Evolutionary conservation across 371 early-diverging fungal species (phyloP).

Genomic region (Neoconidiobolus thromboides): DNA sequence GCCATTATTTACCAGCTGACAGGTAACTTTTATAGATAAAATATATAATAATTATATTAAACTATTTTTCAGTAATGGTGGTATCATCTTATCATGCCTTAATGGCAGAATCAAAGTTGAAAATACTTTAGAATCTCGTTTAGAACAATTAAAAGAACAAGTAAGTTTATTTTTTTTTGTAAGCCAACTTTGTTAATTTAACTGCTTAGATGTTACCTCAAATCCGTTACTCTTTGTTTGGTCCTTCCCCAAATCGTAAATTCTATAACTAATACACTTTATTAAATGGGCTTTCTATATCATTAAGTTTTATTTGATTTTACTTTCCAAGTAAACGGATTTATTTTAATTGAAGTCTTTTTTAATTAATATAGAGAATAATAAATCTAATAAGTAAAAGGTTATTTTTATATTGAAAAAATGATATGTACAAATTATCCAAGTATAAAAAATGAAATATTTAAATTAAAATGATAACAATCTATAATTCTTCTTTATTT

Average conservation of each 20-base stretch:
- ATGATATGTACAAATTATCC: too few relatives aligned
- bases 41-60: background rate
- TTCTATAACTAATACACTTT: conserved; percentile 53
- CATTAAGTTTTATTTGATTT: too few relatives aligned
- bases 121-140: conserved; percentile 79
- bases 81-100: conserved; percentile 57
- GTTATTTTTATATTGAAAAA: too few relatives aligned
- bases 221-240: conserved; percentile 68
- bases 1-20: conserved; percentile 22
- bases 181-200: background rate
- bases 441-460: too few relatives aligned
- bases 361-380: too few relatives aligned
- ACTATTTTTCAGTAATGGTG: conserved; percentile 49
- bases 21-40: conserved; percentile 12
- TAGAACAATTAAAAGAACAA: conserved; percentile 54
- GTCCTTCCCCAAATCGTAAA: conserved; percentile 64
- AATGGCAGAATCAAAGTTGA: conserved; percentile 60
- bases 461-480: too few relatives aligned
- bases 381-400: too few relatives aligned
- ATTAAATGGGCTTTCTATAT: too few relatives aligned
- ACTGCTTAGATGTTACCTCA: conserved; percentile 56
- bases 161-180: conserved; percentile 10
- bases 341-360: too few relatives aligned
- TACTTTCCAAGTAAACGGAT: too few relatives aligned
- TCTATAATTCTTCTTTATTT: too few relatives aligned